phyloP scores from a whole-genome alignment of 306 rosid genomes.

The Gillenia trifoliata region DNA sequence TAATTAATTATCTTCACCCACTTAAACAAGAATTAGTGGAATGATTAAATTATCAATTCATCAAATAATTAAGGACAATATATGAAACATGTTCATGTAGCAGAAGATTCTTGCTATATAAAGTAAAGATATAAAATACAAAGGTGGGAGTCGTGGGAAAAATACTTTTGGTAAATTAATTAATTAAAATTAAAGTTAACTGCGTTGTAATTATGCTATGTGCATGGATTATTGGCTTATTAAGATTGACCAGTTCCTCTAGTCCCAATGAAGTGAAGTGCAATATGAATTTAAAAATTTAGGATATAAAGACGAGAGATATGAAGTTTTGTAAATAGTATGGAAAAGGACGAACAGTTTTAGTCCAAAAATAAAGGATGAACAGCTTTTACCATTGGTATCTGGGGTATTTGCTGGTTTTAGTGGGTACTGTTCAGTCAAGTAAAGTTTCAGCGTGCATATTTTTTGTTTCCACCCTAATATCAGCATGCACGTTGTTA shows the following conservation, averaged over 20 bases:
- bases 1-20: slow-evolving; percentile 17
- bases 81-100: slow-evolving; percentile 13
- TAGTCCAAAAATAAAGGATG: background rate
- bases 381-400: slow-evolving; percentile 11
- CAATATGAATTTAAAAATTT: slow-evolving; percentile 26
- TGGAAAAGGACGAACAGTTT: slow-evolving; percentile 5
- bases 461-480: background rate
- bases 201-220: background rate
- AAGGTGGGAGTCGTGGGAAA: background rate
- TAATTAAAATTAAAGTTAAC: too few species aligned
- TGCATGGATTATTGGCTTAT: background rate
- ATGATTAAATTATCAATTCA: background rate
- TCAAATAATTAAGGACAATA: slow-evolving; percentile 7
- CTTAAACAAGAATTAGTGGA: slow-evolving; percentile 11
- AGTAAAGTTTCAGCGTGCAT: background rate
- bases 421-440: background rate
- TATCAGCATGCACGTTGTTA: background rate
- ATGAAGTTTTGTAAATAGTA: slow-evolving; percentile 24
- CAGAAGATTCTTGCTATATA: slow-evolving; percentile 15
- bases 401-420: slow-evolving; percentile 30
- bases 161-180: background rate
- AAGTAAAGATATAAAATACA: background rate
- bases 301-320: background rate
- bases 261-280: slow-evolving; percentile 45
- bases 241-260: background rate